These are phyloP conservation scores for Striga hermonthica DNA, from an alignment of 305 asterid species.

Conservation along the genomic window DNA sequence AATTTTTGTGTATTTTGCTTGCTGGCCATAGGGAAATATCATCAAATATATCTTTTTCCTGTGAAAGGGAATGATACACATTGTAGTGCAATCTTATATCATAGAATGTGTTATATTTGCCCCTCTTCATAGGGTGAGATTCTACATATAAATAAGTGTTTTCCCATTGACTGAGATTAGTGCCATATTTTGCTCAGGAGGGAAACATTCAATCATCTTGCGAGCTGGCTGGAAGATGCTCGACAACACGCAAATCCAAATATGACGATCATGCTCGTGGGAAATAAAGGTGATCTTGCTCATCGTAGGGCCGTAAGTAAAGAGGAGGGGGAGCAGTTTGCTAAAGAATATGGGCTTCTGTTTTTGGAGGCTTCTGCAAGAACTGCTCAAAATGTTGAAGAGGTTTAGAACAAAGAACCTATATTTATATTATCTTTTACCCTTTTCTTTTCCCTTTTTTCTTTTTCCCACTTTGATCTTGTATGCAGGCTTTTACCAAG, in stretches of 20 bases:
- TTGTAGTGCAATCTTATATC: not conserved
- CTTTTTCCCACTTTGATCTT: not conserved
- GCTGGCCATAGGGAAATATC: not conserved
- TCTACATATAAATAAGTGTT: slow-evolving; percentile 4
- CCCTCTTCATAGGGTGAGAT: slow-evolving; percentile 1
- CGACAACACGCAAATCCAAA: slow-evolving; percentile 84
- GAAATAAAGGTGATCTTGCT: slow-evolving; percentile 84
- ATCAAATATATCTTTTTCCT: not conserved
- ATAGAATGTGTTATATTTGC: not conserved
- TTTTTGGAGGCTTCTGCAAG: slow-evolving; percentile 84
- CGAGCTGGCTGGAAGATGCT: slow-evolving; percentile 92
- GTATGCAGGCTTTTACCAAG: slow-evolving; percentile 56
- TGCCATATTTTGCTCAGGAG: slow-evolving; percentile 40
- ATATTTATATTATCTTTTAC: not conserved
- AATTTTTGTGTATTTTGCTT: slow-evolving; percentile 6
- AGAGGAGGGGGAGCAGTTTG: slow-evolving; percentile 94
- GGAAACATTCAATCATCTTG: slow-evolving; percentile 79
- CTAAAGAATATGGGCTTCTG: slow-evolving; percentile 77
- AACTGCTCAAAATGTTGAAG: slow-evolving; percentile 79
- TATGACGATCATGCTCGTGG: slow-evolving; percentile 80
- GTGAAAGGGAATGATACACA: not conserved
- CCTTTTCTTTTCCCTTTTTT: not conserved
- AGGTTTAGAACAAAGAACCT: slow-evolving; percentile 39
- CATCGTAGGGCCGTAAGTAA: slow-evolving; percentile 84
- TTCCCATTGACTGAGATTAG: not conserved